Percentiles rank a stretch among this genome's conserved stretches.
These are phyloP conservation scores for Trichoderma guizhouense DNA, from an alignment of 2,329 filamentous ascomycete species.

Conservation along the genomic window DNA sequence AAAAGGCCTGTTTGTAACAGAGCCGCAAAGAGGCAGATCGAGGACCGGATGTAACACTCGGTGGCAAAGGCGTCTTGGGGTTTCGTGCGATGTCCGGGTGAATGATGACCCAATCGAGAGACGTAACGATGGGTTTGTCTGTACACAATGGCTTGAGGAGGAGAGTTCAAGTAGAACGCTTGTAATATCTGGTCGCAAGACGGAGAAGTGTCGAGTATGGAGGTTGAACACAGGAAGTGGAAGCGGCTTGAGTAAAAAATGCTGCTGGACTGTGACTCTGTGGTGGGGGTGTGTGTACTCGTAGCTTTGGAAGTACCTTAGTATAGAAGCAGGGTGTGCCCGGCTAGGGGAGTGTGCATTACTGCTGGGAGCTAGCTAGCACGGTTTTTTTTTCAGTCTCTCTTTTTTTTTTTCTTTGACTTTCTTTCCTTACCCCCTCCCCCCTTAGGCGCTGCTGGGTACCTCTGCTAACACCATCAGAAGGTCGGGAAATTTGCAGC, in stretches of 20 bases:
- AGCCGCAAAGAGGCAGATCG: slow-evolving; percentile 16
- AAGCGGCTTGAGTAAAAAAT: slow-evolving; percentile 16
- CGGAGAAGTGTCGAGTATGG: slow-evolving; percentile 3
- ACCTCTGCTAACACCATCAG: background rate
- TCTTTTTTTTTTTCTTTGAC: background rate
- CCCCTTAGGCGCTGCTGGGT: slow-evolving; percentile 8
- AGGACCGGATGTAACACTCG: slow-evolving; percentile 14
- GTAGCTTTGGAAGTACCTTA: background rate
- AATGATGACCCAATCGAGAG: background rate
- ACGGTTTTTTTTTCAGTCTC: slow-evolving; percentile 2
- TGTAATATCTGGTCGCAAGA: slow-evolving; percentile 2
- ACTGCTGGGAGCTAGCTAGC: background rate
- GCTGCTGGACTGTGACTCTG: background rate
- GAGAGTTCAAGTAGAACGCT: background rate
- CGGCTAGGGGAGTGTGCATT: background rate
- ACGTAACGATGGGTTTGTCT: background rate
- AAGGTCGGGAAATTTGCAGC: slow-evolving; percentile 7
- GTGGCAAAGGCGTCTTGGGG: background rate
- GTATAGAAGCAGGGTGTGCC: background rate
- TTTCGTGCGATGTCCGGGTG: slow-evolving; percentile 9
- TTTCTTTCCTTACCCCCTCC: background rate
- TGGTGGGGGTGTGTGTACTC: background rate
- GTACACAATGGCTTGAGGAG: background rate
- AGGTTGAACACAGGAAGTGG: slow-evolving; percentile 16
- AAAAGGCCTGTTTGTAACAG: background rate